Conservation (phyloP, 176 grass and related monocot genomes). For the Raddia distichophylla region DNA sequence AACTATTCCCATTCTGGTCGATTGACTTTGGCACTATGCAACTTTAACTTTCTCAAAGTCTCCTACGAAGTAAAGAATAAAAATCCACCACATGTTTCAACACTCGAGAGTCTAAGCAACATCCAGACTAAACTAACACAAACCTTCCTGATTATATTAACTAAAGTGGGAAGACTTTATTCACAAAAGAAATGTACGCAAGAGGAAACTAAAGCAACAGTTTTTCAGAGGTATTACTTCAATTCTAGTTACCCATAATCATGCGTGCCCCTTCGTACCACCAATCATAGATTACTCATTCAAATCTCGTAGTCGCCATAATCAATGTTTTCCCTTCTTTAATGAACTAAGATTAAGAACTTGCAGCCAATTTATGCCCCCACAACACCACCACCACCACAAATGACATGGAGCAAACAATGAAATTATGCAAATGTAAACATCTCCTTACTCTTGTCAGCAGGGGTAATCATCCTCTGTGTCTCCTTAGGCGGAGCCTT, state of each 20-base stretch:
- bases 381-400: not conserved
- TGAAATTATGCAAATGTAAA: constrained; percentile 30
- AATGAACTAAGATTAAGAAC: constrained; percentile 25
- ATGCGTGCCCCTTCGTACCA: not conserved
- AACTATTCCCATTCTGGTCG: not conserved
- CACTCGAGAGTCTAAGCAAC: constrained; percentile 34
- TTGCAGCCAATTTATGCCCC: not conserved
- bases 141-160: constrained; percentile 36
- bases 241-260: not conserved
- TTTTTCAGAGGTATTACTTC: not conserved
- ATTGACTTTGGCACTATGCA: constrained; percentile 40
- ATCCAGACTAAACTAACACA: constrained; percentile 5
- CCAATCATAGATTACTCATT: constrained; percentile 28
- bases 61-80: constrained; percentile 45
- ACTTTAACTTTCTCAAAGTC: constrained; percentile 45
- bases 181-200: not conserved
- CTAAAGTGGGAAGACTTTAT: constrained; percentile 32
- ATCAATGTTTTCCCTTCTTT: constrained; percentile 5
- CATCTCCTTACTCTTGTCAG: constrained; percentile 69
- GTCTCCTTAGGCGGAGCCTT: constrained; percentile 36
- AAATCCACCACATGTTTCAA: constrained; percentile 34
- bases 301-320: not conserved
- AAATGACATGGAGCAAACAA: not conserved
- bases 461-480: constrained; percentile 53
- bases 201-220: not conserved